Conservation (phyloP, 257 asterid genomes). For the Henckelia pumila region DNA sequence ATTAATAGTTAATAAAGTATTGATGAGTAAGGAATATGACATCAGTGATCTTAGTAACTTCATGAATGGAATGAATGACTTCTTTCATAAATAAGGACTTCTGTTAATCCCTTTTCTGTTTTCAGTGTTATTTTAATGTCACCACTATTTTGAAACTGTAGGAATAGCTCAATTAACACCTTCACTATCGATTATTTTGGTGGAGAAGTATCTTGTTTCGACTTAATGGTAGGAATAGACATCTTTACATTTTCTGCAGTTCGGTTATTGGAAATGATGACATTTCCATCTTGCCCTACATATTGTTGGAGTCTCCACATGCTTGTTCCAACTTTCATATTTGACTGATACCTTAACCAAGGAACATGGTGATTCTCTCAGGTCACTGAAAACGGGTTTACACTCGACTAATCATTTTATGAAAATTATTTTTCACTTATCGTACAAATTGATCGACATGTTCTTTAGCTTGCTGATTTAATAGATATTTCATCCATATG, state of each 20-base stretch:
- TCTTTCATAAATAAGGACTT: too few relatives aligned
- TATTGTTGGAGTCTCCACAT: background rate
- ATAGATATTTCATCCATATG: too few relatives aligned
- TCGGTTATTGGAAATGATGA: background rate
- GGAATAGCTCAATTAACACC: background rate
- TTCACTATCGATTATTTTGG: background rate
- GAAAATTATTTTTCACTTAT: too few relatives aligned
- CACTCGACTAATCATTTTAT: too few relatives aligned
- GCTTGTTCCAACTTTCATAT: background rate
- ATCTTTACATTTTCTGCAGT: background rate
- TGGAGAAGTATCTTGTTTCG: background rate
- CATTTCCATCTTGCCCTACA: too few relatives aligned
- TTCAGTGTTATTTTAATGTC: too few relatives aligned
- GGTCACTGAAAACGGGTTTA: conserved; percentile 94
- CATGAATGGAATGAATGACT: background rate
- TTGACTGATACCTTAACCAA: background rate
- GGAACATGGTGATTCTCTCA: conserved; percentile 22
- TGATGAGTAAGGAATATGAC: background rate
- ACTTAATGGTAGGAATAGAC: background rate
- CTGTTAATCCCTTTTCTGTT: background rate
- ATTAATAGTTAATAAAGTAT: background rate
- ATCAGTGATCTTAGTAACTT: background rate
- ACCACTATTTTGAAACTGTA: background rate
- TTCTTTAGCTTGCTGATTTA: too few relatives aligned
- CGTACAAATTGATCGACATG: too few relatives aligned